Evolutionary conservation across 2,329 filamentous ascomycete species (phyloP).

Genomic region (Arthrinium puccinioides): DNA sequence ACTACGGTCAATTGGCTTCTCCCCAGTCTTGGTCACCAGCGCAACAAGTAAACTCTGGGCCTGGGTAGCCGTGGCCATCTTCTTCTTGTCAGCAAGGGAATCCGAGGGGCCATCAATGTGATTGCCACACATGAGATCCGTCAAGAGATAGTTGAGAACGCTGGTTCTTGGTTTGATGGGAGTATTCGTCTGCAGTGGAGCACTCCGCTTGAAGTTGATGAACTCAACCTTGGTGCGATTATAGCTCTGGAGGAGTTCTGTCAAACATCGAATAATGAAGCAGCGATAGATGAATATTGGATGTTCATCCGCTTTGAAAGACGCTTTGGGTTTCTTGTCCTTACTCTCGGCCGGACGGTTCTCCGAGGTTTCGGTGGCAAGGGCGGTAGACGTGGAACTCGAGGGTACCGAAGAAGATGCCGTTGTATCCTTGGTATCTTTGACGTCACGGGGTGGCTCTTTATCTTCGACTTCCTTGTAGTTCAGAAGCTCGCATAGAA

Average conservation of each 20-base stretch:
- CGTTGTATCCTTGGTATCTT: slow-evolving; percentile 26
- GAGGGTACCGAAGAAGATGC: slow-evolving; percentile 25
- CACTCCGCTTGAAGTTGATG: slow-evolving; percentile 95
- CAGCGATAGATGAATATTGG: slow-evolving; percentile 95
- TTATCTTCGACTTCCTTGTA: slow-evolving; percentile 92
- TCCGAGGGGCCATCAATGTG: slow-evolving; percentile 63
- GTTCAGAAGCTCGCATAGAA: slow-evolving; percentile 84
- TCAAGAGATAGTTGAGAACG: slow-evolving; percentile 88
- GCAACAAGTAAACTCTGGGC: slow-evolving; percentile 82
- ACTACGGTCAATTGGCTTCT: slow-evolving; percentile 55
- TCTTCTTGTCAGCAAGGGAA: slow-evolving; percentile 74
- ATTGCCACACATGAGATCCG: slow-evolving; percentile 60
- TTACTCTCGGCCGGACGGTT: slow-evolving; percentile 31
- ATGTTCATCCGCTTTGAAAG: slow-evolving; percentile 88
- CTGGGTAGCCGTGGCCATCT: slow-evolving; percentile 73
- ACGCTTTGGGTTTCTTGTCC: slow-evolving; percentile 61
- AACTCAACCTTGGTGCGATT: slow-evolving; percentile 96
- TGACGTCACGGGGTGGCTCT: slow-evolving; percentile 44
- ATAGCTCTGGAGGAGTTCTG: slow-evolving; percentile 86
- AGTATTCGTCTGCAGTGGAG: slow-evolving; percentile 73
- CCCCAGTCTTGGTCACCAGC: slow-evolving; percentile 79
- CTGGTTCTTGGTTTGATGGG: slow-evolving; percentile 91
- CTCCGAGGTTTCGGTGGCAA: slow-evolving; percentile 11
- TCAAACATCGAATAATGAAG: slow-evolving; percentile 86
- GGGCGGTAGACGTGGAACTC: slow-evolving; percentile 7